phyloP scores from a whole-genome alignment of 805 yeast species.

The Lachancea nothofagi region DNA sequence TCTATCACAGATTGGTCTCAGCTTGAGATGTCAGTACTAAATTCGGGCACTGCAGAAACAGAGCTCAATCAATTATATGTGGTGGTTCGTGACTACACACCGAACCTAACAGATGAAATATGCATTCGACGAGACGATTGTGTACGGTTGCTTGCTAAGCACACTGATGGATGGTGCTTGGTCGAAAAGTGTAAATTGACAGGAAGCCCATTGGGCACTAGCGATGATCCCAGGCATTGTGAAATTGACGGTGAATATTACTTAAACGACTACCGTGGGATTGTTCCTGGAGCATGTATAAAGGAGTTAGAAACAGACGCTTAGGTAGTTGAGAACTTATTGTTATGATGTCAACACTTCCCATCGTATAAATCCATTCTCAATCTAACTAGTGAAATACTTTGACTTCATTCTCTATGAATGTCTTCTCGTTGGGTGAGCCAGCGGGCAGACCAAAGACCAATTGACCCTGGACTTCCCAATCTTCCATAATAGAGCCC shows the following conservation, averaged over 20 bases:
- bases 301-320: too few species aligned
- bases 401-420: conserved; percentile 40
- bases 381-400: conserved; percentile 28
- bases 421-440: conserved; percentile 37
- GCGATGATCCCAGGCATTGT: neutral
- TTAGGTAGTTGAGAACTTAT: neutral
- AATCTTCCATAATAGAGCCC: conserved; percentile 37
- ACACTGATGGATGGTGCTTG: conserved; percentile 43
- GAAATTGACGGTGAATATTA: conserved; percentile 22
- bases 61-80: conserved; percentile 11
- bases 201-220: conserved; percentile 17
- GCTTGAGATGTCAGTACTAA: neutral
- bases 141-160: conserved; percentile 35
- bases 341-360: neutral
- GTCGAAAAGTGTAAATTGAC: conserved; percentile 32
- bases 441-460: conserved; percentile 44
- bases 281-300: conserved; percentile 37
- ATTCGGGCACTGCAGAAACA: neutral
- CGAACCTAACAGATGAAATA: conserved; percentile 37
- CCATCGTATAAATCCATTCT: too few species aligned
- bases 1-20: neutral
- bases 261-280: conserved; percentile 37
- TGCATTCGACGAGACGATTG: conserved; percentile 29
- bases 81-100: conserved; percentile 20
- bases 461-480: conserved; percentile 46